Evolutionary conservation across 768 basidiomycete species (phyloP), one percentile per base, ranked within the genome.

Genomic region (Tephrocybe sp.): DNA sequence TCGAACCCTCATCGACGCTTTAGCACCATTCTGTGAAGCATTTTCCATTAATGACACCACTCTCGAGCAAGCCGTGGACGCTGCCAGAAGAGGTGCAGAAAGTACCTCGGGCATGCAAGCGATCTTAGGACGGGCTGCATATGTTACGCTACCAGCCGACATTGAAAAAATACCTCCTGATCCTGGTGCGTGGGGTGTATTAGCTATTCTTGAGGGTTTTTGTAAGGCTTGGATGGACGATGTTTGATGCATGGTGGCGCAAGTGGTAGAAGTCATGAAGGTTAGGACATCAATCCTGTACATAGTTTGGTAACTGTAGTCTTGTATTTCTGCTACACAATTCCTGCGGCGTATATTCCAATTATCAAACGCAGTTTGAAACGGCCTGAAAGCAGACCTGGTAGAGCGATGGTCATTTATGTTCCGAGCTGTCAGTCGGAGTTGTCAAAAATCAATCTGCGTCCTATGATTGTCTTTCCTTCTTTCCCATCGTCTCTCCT

Each of bases 141-240:
- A 83, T 67, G 71, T 79, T 25, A 62, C 22, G 60, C 64, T 46
- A 65, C 65, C 35, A 57, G 67, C 27, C 42, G 62, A 7, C 54
- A 15, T 44, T 57, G 47, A 58, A 54, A 44, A 44, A 11, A 58
- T 75, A 15, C 76, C 69, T 5, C 72, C 80, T 9, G 82, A 83
- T 62, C 82, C 81, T 18, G 80, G 80, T 19, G 80, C 80, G 5
- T 79, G 76, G 74, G 80, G 79, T 27, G 67, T 84, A 24, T 63
- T 64, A 15, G 66, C 68, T 25, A 55, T 78, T 39, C 47, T 75
- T 31, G 64, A 75, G 37, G 77, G 77, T 1, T 66, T 77, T 27
- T 43, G 59, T 31, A 52, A 47, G 12, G 66, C 65, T 18, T 55
- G 61, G 18, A 24, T 7, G 6, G 16, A 19, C 16, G 16, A 8